A percentile compares a stretch with the other conserved stretches of the same genome.
These are phyloP conservation scores for Hymenoscyphus linearis DNA, from an alignment of 2,329 filamentous ascomycete genomes.

Conservation along the genomic window DNA sequence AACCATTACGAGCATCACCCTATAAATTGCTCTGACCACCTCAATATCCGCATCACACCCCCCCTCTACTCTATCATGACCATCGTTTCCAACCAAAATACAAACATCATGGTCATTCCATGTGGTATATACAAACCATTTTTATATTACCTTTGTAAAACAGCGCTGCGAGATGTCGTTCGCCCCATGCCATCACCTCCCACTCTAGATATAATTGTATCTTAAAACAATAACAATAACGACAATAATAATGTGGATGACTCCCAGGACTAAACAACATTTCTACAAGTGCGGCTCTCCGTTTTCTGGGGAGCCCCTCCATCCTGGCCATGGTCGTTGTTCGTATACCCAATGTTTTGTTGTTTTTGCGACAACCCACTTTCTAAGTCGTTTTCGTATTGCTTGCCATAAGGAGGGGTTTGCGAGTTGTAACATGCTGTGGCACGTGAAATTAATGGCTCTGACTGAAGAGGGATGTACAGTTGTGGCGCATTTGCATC, in stretches of 20 bases:
- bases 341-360: neutral
- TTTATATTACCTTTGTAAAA: neutral
- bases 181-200: neutral
- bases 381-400: neutral
- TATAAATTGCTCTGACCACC: neutral
- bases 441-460: neutral
- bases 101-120: neutral
- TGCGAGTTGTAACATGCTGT: neutral
- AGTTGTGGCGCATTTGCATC: neutral
- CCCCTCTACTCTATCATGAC: neutral
- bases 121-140: too few relatives aligned
- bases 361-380: neutral
- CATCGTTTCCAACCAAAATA: neutral
- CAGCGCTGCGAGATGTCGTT: neutral
- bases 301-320: neutral
- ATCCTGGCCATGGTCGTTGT: neutral
- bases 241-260: neutral
- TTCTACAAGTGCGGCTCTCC: neutral
- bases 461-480: neutral
- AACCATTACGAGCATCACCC: neutral
- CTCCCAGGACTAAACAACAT: neutral
- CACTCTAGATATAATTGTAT: neutral
- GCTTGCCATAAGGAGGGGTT: neutral
- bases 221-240: neutral
- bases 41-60: neutral